Base-by-base conservation (phyloP, 2,329 filamentous ascomycete genomes). In the Emmonsiellopsis sp. region DNA sequence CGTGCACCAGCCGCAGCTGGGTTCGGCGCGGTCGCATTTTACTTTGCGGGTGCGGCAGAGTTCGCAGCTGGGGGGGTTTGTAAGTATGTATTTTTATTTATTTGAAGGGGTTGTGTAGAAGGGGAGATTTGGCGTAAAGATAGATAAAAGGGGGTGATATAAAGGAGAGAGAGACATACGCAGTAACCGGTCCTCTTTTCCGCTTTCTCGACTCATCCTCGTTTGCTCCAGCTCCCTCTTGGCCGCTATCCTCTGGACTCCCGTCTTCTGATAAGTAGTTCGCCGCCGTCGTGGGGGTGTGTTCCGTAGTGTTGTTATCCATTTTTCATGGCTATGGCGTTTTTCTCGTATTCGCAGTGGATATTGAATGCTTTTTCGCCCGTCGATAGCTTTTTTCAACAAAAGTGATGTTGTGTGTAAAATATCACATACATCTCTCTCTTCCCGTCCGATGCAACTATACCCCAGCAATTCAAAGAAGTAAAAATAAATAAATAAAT, bases 1-100 rank as follows among this genome's bases (percentile, higher is more conserved):
- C 49, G 80, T 70, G 65, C 84, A 88, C 84, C 84, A 87, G 20
- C 83, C 83, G 68, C 84, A 87, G n/a, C 77, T 77, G 2, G 79
- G 79, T 59, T 80, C 77, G 37, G 73, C 71, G 53, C 78, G 76
- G 60, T 81, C 72, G 49, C 49, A 51, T 35, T 43, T 51, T 13
- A 51, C 49, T 44, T 51, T 51, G 16, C 49, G 38, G 26, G 38
- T 26, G 7, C 41, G 30, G 13, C 49, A 51, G 15, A 51, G 30
- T 15, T 51, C 49, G 43, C 49, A 51, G 30, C 49, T 51, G n/a
- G n/a, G n/a, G n/a, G n/a, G 20, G 20, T 26, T 26, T 26, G 20
- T 26, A 26, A 26, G 3, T 26, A 26, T 26, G 20, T 26, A 26
- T 26, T 26, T 26, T 26, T 26, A 26, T 26, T 26, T 26, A 26